Base-by-base conservation (phyloP, 768 basidiomycete species). In the Hirschioporus abietinus region DNA sequence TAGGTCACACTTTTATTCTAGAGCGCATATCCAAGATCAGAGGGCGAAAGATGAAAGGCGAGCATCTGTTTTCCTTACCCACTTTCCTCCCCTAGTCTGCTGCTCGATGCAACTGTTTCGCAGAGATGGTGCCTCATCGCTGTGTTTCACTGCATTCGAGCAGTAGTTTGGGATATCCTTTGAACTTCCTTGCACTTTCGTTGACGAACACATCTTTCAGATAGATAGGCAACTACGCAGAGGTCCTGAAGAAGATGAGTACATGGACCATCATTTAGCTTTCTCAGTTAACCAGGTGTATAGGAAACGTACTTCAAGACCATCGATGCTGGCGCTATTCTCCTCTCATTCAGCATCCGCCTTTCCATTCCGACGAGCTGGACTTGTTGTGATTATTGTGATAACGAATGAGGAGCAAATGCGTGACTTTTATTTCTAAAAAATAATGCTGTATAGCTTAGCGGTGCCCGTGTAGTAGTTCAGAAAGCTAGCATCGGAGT, bases 321-420 rank as follows among this genome's bases (percentile, higher is more conserved):
- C n/a, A n/a, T n/a, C 87, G 18, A 92, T 90, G 70, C 82, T 95
- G 12, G 95, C 97, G 78, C 94, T 95, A 0, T 97, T 91, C 77
- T 76, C 97, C 59, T 85, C 98, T 67, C 93, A 97, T 79, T 93
- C 90, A 4, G 95, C 96, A 75, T 92, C 92, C 0, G 2, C 8
- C 30, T 30, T 30, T 30, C 4, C 2, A 8, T 30, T 30, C 8
- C 30, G 30, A 30, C 30, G 30, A 30, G 30, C 30, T 30, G 30
- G 30, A 30, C 4, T 30, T 30, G 30, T 30, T 30, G 8, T 2
- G 30, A 30, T 30, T 30, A 30, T 30, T 2, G 30, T 8, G 8
- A 30, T 30, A 30, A 3, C 30, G 8, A 8, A 3, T 30, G 30
- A 3, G 30, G 30, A 30, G 30, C 30, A 30, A 8, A 8, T 30